phyloP scores from a whole-genome alignment of 2,329 filamentous ascomycete genomes.

The Exophiala sideris region DNA sequence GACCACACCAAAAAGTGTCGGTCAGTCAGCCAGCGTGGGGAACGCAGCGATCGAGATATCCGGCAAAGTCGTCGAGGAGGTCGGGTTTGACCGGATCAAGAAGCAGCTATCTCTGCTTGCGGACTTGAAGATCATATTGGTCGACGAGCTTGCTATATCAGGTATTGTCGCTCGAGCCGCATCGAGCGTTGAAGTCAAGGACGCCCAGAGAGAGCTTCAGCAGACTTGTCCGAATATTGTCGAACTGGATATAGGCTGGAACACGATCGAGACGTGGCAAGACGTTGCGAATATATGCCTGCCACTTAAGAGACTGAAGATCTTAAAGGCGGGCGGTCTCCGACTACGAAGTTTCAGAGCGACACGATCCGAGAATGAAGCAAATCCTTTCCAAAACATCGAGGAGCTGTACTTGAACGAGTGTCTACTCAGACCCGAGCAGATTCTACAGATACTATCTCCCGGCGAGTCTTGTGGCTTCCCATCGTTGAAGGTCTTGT shows the following conservation, averaged over 20 bases:
- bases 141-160: conserved; percentile 70
- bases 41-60: conserved; percentile 55
- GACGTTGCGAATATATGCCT: conserved; percentile 69
- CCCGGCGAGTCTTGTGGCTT: conserved; percentile 9
- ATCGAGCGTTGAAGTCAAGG: conserved; percentile 28
- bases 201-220: conserved; percentile 50
- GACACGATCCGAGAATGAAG: not conserved
- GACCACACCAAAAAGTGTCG: conserved; percentile 28
- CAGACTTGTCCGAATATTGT: conserved; percentile 56
- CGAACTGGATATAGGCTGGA: conserved; percentile 82
- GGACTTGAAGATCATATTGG: conserved; percentile 74
- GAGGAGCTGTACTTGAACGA: conserved; percentile 62
- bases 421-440: conserved; percentile 63
- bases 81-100: conserved; percentile 92
- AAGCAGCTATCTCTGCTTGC: conserved; percentile 71
- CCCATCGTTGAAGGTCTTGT: conserved; percentile 21
- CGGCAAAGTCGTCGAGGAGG: conserved; percentile 82
- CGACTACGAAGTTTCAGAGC: conserved; percentile 17
- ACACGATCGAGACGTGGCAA: conserved; percentile 67
- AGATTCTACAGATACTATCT: conserved; percentile 47
- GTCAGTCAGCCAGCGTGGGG: not conserved
- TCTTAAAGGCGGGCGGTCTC: conserved; percentile 54
- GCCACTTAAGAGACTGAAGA: conserved; percentile 63
- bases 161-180: conserved; percentile 30
- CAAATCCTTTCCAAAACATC: conserved; percentile 40